These are phyloP conservation scores for Acanthamoeba triangularis DNA, from an alignment of 208 protist genomes.

Conservation along the genomic window DNA sequence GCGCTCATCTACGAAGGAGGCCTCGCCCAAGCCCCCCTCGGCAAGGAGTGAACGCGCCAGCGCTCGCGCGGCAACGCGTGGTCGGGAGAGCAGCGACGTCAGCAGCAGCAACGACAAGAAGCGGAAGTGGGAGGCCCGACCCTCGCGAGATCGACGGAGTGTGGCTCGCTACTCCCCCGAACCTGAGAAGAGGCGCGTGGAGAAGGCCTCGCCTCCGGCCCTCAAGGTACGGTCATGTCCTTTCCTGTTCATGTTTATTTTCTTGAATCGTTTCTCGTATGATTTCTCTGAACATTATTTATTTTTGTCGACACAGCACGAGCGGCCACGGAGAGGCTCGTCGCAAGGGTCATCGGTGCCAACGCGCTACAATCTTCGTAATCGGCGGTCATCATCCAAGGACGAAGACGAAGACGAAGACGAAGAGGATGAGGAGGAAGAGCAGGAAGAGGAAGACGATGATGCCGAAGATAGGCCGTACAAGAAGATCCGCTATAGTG, in stretches of 20 bases:
- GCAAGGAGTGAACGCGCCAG: not conserved
- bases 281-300: not conserved
- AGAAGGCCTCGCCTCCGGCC: not conserved
- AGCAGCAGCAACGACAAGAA: not conserved
- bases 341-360: not conserved
- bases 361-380: not conserved
- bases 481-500: slow-evolving; percentile 1
- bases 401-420: not conserved
- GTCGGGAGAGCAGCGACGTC: not conserved
- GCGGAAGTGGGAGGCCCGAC: not conserved
- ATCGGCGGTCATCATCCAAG: not conserved
- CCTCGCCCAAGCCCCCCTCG: not conserved
- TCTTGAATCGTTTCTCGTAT: not conserved
- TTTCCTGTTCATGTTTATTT: not conserved
- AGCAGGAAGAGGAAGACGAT: not conserved
- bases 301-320: not conserved
- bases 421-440: not conserved
- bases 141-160: not conserved
- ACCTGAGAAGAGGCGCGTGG: not conserved
- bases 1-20: not conserved
- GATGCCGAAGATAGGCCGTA: not conserved
- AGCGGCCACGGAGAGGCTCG: too few species aligned
- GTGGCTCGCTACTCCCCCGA: not conserved
- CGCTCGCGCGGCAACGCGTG: not conserved
- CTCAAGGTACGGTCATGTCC: not conserved